phyloP scores from a whole-genome alignment of 2,329 filamentous ascomycete genomes.

The Alternaria angustiovoidea region DNA sequence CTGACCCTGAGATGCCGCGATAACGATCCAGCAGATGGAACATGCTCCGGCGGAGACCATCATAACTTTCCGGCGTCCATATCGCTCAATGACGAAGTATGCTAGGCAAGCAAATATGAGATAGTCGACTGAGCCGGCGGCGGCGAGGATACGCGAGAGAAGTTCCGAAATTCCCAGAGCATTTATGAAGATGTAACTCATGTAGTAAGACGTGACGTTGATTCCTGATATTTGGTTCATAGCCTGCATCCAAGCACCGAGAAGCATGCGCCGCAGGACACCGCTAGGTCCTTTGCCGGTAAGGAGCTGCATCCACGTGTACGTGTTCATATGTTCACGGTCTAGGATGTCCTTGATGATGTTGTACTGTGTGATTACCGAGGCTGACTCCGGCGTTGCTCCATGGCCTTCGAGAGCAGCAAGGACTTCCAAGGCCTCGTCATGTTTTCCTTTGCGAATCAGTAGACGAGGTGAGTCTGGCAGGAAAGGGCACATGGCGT shows the following conservation, averaged over 20 bases:
- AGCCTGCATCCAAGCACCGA: slow-evolving; percentile 57
- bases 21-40: slow-evolving; percentile 59
- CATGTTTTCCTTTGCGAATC: slow-evolving; percentile 61
- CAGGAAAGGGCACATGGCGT: slow-evolving; percentile 57
- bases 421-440: slow-evolving; percentile 51
- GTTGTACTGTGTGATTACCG: slow-evolving; percentile 47
- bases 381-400: slow-evolving; percentile 45
- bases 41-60: slow-evolving; percentile 59
- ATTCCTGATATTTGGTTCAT: slow-evolving; percentile 55
- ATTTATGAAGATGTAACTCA: slow-evolving; percentile 53
- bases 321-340: slow-evolving; percentile 55
- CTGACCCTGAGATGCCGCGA: slow-evolving; percentile 55
- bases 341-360: slow-evolving; percentile 54
- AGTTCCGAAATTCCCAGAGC: slow-evolving; percentile 50
- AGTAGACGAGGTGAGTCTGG: slow-evolving; percentile 58
- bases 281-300: slow-evolving; percentile 53
- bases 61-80: slow-evolving; percentile 59
- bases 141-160: slow-evolving; percentile 47
- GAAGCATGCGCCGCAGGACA: slow-evolving; percentile 54
- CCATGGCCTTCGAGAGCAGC: slow-evolving; percentile 51
- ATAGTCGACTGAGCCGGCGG: slow-evolving; percentile 59
- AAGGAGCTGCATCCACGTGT: slow-evolving; percentile 56
- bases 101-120: slow-evolving; percentile 54
- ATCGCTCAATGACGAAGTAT: slow-evolving; percentile 59
- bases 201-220: slow-evolving; percentile 52